These are phyloP conservation scores for Lupinus albus DNA, from an alignment of 306 rosid genomes.

Conservation along the genomic window DNA sequence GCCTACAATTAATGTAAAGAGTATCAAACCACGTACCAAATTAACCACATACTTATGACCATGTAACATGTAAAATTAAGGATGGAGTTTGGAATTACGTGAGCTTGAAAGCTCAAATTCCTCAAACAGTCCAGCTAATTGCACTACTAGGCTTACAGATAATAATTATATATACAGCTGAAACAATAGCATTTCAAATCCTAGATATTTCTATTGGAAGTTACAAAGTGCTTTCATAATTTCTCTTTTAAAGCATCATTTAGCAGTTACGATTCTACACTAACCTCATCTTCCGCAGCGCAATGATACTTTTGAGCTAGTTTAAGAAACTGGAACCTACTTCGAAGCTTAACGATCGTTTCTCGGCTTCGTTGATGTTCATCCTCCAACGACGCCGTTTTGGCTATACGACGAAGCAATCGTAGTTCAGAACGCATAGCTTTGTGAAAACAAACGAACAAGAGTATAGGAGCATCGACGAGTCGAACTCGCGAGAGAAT, in stretches of 20 bases:
- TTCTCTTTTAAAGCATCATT: no score
- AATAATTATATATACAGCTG: background rate
- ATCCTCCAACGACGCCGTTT: slow-evolving; percentile 51
- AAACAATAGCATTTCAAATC: background rate
- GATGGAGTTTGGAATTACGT: background rate
- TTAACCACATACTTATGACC: no score
- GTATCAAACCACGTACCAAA: no score
- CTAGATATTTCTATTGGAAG: no score
- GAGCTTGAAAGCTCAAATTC: slow-evolving; percentile 23
- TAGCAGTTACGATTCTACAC: background rate
- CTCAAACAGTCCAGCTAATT: background rate
- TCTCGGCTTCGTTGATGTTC: slow-evolving; percentile 26
- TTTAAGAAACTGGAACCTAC: slow-evolving; percentile 70
- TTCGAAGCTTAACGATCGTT: slow-evolving; percentile 49
- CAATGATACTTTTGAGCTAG: slow-evolving; percentile 70
- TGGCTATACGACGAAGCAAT: slow-evolving; percentile 49
- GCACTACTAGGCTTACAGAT: slow-evolving; percentile 9
- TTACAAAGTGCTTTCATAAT: no score
- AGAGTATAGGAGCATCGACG: slow-evolving; percentile 62
- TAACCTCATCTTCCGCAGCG: slow-evolving; percentile 86
- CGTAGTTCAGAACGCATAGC: slow-evolving; percentile 74
- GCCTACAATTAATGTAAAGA: no score
- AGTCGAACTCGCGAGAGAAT: slow-evolving; percentile 38
- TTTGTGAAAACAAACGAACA: slow-evolving; percentile 70
- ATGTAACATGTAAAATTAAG: no score